Base-by-base conservation (phyloP, 352 stramenopile genomes). In the Phytopythium cucurbitacearum region DNA sequence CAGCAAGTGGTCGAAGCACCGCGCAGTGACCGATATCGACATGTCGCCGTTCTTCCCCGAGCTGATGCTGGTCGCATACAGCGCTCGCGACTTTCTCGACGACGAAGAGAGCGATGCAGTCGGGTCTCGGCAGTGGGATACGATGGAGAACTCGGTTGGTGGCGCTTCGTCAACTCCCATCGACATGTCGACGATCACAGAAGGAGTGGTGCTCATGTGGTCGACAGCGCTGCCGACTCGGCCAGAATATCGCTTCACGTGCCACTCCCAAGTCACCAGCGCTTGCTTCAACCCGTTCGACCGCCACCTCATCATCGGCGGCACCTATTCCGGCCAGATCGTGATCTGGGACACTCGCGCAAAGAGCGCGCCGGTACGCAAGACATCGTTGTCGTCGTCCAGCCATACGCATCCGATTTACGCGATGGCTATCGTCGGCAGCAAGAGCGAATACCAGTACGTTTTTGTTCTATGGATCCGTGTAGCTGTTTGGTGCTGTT, bases 321-420 rank as follows among this genome's bases (percentile, higher is more conserved):
- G 82, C 10, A 95, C 85, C 32, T 95, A 95, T 59, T 89, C 85
- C 37, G 85, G 85, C 7, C 85, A 95, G 42, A 81, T 94, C 47
- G 86, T 95, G 40, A 64, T 94, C 33, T 96, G 86, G 86, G 86
- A 96, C 41, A 91, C 84, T 0, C 79, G 86, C 37, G 85, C 86
- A 3, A 95, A 93, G 65, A 71, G 62, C 10, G 73, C 80, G 10
- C 86, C 86, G 0, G 85, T 96, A 48, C 80, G 93, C 42, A 94
- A 93, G 57, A 96, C 83, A 4, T 83, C 77, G 46, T 60, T 95
- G 21, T 91, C 84, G 34, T 72, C 81, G 11, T 80, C 76, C 35
- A 89, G 80, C 51, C 86, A 96, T 57, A 95, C 84, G 32, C 86
- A 96, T 48, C 86, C 86, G 16, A 92, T 96, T 52, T 96, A 95